Evolutionary conservation across 352 stramenopile species (phyloP).

Genomic region (Pythium phragmiticola): DNA sequence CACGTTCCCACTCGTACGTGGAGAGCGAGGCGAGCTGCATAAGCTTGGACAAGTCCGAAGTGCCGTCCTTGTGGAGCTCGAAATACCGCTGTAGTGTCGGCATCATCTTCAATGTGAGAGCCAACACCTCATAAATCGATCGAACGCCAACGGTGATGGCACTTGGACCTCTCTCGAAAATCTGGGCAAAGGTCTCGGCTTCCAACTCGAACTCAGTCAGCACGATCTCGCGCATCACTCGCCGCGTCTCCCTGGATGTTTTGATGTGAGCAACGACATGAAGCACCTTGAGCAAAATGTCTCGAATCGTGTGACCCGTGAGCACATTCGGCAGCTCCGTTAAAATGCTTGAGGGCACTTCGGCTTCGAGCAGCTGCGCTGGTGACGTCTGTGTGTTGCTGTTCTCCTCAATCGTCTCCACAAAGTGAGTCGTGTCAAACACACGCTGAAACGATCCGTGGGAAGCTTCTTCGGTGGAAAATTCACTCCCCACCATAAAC

Average conservation of each 20-base stretch:
- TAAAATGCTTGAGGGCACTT: constrained; percentile 40
- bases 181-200: constrained; percentile 34
- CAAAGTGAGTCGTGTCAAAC: constrained; percentile 17
- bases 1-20: constrained; percentile 65
- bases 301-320: constrained; percentile 62
- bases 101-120: constrained; percentile 52
- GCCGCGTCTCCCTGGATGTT: constrained; percentile 41
- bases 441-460: constrained; percentile 15
- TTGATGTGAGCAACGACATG: constrained; percentile 72
- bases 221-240: constrained; percentile 45
- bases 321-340: constrained; percentile 59
- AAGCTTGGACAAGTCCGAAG: constrained; percentile 67
- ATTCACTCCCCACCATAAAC: constrained; percentile 23
- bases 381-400: background rate
- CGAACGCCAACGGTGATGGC: constrained; percentile 41
- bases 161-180: constrained; percentile 46
- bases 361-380: background rate
- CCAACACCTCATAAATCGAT: constrained; percentile 51
- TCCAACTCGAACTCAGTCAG: constrained; percentile 50
- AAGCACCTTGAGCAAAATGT: constrained; percentile 65
- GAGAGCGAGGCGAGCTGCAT: constrained; percentile 67
- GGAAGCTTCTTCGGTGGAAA: background rate
- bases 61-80: constrained; percentile 49
- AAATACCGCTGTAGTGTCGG: constrained; percentile 61
- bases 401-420: constrained; percentile 5